A percentile compares a stretch with the other conserved stretches of the same genome.
phyloP scores from a whole-genome alignment of 169 alveolate genomes.

The Babesia caballi region DNA sequence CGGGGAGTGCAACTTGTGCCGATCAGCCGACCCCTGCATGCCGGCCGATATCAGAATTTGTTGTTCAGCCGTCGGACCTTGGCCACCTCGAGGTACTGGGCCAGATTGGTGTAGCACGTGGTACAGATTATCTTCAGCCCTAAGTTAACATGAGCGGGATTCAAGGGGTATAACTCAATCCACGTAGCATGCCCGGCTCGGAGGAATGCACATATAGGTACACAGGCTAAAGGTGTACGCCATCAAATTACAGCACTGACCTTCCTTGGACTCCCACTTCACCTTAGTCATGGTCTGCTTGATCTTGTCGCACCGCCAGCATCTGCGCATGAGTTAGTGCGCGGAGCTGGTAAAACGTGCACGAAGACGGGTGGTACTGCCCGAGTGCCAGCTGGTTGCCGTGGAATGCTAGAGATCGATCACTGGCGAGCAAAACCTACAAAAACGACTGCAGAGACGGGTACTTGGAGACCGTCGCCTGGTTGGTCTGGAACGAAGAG shows the following conservation, averaged over 20 bases:
- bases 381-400: no score
- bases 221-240: not conserved
- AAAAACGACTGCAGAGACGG: conserved; percentile 67
- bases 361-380: no score
- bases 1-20: no score
- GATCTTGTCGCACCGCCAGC: conserved; percentile 80
- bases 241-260: conserved; percentile 10
- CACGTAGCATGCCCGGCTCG: no score
- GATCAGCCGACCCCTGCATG: not conserved
- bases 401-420: no score
- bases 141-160: not conserved
- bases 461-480: conserved; percentile 69
- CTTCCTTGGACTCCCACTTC: conserved; percentile 76
- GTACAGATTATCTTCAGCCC: conserved; percentile 61
- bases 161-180: no score
- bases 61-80: conserved; percentile 46
- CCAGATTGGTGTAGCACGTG: conserved; percentile 58
- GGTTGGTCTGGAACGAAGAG: conserved; percentile 65
- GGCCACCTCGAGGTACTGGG: conserved; percentile 63
- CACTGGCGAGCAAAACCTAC: no score
- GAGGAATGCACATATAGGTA: not conserved
- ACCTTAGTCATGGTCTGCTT: conserved; percentile 76
- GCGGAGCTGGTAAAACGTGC: no score
- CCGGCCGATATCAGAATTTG: conserved; percentile 22
- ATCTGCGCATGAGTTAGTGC: conserved; percentile 49